Base-by-base conservation (phyloP, 192 early-diverging fungal species). In the Podila clonocystis region DNA sequence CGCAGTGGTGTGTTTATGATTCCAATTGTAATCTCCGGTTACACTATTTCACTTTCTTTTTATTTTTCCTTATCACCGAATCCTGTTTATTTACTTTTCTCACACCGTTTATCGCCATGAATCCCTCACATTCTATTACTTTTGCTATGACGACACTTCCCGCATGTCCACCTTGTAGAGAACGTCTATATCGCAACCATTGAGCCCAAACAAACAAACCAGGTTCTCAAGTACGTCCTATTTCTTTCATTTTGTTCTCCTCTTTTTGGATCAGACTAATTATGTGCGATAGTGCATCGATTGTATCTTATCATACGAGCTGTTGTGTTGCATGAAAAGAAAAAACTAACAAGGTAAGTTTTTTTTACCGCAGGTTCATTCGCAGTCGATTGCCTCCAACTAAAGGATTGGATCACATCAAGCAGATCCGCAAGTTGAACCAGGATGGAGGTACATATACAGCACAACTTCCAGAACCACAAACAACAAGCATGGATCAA, bases 341-440 rank as follows among this genome's bases (percentile, higher is more conserved):
- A 9, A 55, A 5, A 7, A 24, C 24, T 24, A 24, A 55, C 7
- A 57, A n/a, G n/a, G 26, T 22, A 19, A 26, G 63, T 52, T 49
- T 28, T 26, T 60, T 41, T 38, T 22, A n/a, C 22, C 12, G n/a
- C 72, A 89, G 87, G 62, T 89, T 89, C 59, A 72, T 84, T 29
- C 75, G 85, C 48, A 74, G 73, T 26, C 45, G 86, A 63, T 68
- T 83, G 19, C 87, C 87, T 22, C 58, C 72, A 20, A 73, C 75
- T 1, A 63, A 79, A 58, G 74, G 63, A 12, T 57, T 88, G 20
- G 82, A 85, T n/a, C 86, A 87, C 48, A 71, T 76, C 60, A 88
- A 88, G 67, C 75, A 85, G 22, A 85, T 87, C 34, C 70, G 75
- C 62, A 86, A 77, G 34, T 45, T 31, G 20, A 50, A 24, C 11